Evolutionary conservation across 768 basidiomycete species (phyloP).

Genomic region (Suillus americanus): DNA sequence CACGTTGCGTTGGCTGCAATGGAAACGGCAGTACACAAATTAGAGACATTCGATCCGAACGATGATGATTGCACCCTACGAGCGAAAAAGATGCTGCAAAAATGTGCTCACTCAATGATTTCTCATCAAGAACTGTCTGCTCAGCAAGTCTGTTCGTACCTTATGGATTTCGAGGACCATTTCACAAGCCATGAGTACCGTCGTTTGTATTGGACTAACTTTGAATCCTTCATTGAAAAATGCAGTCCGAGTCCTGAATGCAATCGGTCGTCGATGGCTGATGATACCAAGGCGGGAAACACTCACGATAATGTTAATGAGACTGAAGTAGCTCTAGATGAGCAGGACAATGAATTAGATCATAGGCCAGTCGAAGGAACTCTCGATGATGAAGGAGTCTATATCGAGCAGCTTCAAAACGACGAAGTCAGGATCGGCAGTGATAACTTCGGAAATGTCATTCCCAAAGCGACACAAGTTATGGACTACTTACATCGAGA

Average conservation of each 20-base stretch:
- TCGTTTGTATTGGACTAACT: constrained; percentile 35
- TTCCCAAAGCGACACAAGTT: constrained; percentile 17
- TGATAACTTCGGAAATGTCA: constrained; percentile 11
- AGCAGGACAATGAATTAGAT: background rate
- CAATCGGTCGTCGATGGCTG: constrained; percentile 7
- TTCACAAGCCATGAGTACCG: constrained; percentile 37
- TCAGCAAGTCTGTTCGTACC: constrained; percentile 36
- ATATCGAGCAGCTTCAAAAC: background rate
- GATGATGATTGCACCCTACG: constrained; percentile 15
- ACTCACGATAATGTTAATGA: background rate
- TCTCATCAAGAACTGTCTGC: constrained; percentile 39
- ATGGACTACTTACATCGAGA: constrained; percentile 27
- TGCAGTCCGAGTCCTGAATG: constrained; percentile 26
- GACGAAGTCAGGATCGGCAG: background rate
- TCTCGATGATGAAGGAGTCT: background rate
- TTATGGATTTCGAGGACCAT: constrained; percentile 36
- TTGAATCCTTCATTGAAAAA: constrained; percentile 27
- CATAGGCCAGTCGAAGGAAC: background rate
- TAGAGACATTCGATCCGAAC: constrained; percentile 20
- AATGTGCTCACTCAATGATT: constrained; percentile 38
- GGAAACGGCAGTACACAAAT: constrained; percentile 32
- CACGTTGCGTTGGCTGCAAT: constrained; percentile 42
- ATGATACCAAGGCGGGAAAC: too few species aligned
- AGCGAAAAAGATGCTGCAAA: constrained; percentile 36
- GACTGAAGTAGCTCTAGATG: background rate